Evolutionary conservation across 768 basidiomycete species (phyloP).

Genomic region (Trametes meyenii): DNA sequence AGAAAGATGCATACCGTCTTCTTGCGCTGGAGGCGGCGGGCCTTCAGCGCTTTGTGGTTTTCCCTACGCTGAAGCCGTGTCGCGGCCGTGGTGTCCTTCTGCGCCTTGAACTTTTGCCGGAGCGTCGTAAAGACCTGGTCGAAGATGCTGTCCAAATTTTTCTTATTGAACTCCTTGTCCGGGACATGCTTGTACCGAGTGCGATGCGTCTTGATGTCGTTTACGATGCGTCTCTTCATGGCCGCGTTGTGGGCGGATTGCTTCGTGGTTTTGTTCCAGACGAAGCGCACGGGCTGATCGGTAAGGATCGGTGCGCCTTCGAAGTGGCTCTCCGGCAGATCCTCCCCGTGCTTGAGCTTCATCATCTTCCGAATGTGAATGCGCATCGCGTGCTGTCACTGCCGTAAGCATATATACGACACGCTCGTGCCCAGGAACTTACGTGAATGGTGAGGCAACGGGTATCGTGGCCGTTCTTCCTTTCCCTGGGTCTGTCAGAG

Average conservation of each 20-base stretch:
- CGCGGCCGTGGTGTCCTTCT: slow-evolving; percentile 53
- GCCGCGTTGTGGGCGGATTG: slow-evolving; percentile 73
- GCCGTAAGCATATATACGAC: not conserved
- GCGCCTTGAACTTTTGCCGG: slow-evolving; percentile 65
- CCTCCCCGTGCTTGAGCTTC: slow-evolving; percentile 55
- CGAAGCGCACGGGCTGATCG: slow-evolving; percentile 68
- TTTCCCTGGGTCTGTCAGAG: slow-evolving; percentile 40
- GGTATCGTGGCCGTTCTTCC: slow-evolving; percentile 63
- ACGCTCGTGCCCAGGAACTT: slow-evolving; percentile 22
- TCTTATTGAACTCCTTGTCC: slow-evolving; percentile 66
- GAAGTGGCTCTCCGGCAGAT: slow-evolving; percentile 61
- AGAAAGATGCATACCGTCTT: slow-evolving; percentile 53
- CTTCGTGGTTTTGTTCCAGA: slow-evolving; percentile 78
- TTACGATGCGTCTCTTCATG: slow-evolving; percentile 68
- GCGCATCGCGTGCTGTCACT: slow-evolving; percentile 67
- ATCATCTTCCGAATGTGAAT: slow-evolving; percentile 63
- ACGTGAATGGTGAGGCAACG: slow-evolving; percentile 72
- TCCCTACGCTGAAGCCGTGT: slow-evolving; percentile 53
- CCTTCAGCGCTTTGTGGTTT: slow-evolving; percentile 61
- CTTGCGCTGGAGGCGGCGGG: slow-evolving; percentile 61
- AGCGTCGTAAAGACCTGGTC: slow-evolving; percentile 74
- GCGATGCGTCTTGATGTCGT: slow-evolving; percentile 60
- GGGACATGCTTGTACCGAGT: slow-evolving; percentile 63
- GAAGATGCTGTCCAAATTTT: slow-evolving; percentile 60
- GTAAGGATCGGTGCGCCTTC: slow-evolving; percentile 52